Base-by-base conservation (phyloP, 2,329 filamentous ascomycete species). In the Penicillium sp. region DNA sequence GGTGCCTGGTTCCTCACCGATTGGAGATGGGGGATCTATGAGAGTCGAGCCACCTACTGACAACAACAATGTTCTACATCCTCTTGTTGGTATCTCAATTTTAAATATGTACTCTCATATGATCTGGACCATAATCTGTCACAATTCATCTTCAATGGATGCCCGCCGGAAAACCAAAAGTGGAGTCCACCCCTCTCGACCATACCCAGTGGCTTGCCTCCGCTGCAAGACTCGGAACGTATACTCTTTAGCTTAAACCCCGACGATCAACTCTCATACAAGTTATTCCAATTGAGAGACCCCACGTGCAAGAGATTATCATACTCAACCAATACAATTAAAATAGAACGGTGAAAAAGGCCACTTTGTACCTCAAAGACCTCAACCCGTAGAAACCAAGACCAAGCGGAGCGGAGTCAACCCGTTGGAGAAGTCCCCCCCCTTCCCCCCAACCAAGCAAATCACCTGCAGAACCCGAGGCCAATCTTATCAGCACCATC, bases 1-100 rank as follows among this genome's bases (percentile, higher is more conserved):
- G 56, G 58, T 65, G 63, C 61, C 60, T 65, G 65, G 63, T 66
- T 64, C 65, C 58, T 65, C 62, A 68, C 65, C 63, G 67, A 62
- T 55, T 55, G 40, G 38, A 55, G 53, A 52, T 48, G 22, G 19
- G 19, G 33, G 35, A 42, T n/a, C 35, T 53, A 53, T 40, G 37
- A n/a, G 22, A 19, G 48, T 28, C 26, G n/a, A 52, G 35, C n/a
- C n/a, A 11, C 13, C 11, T 6, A 30, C 10, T 11, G 6, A 11
- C 40, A 28, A 48, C 14, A 30, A 48, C 6, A 19, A 6, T 28
- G 6, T 3, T 13, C 8, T 19, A 11, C 5, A 16, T n/a, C 0
- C 4, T 46, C 19, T 6, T 28, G 26, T 22, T 19, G 3, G 4
- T 42, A 10, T 22, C 2, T 22, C 1, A 37, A 22, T 22, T 19